Evolutionary conservation across 2,329 filamentous ascomycete genomes (phyloP).

Genomic region (Aureobasidium lini): DNA sequence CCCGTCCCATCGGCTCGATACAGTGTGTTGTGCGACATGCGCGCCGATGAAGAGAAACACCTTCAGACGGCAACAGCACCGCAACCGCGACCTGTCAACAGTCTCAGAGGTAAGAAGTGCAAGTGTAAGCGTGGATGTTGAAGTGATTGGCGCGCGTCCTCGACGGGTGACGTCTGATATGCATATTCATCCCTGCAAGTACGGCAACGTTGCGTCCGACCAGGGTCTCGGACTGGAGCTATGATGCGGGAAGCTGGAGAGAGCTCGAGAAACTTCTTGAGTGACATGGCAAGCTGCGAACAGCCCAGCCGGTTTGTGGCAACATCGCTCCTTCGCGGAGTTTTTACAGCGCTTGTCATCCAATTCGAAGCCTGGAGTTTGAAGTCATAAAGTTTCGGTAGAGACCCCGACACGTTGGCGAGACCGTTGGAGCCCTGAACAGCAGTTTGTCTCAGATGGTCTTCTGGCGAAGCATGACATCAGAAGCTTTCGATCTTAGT

Average conservation of each 20-base stretch:
- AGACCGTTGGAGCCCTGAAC: conserved; percentile 3
- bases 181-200: conserved; percentile 11
- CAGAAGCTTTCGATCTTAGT: conserved; percentile 2
- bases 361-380: neutral
- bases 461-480: conserved; percentile 1
- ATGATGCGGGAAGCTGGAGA: conserved; percentile 8
- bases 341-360: neutral
- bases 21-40: conserved; percentile 2
- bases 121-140: conserved; percentile 4
- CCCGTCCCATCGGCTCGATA: neutral
- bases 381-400: conserved; percentile 1
- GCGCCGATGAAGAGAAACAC: neutral
- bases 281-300: neutral
- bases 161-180: conserved; percentile 7
- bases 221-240: conserved; percentile 5
- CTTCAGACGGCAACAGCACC: neutral
- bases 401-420: neutral
- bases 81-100: conserved; percentile 9
- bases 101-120: neutral
- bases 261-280: conserved; percentile 1
- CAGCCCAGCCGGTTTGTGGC: neutral
- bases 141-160: conserved; percentile 8
- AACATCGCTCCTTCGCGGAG: neutral
- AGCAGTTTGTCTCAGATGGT: conserved; percentile 8
- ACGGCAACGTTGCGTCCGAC: conserved; percentile 4